A percentile compares a stretch with the other conserved stretches of the same genome.
Evolutionary conservation across 1,284 basidiomycete species (phyloP).

Genomic region (Retiboletus fuscus): DNA sequence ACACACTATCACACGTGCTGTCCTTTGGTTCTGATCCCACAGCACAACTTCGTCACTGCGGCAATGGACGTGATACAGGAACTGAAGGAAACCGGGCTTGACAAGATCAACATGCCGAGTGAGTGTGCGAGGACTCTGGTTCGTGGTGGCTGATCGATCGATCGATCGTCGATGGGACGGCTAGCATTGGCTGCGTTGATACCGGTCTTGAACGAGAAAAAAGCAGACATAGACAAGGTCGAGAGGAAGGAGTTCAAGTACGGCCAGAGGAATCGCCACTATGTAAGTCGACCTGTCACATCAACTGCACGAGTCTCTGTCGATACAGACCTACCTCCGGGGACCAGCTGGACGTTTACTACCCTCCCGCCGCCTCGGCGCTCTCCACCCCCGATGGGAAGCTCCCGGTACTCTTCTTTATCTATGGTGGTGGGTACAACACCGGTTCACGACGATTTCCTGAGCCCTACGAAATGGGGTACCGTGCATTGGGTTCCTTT

Average conservation of each 20-base stretch:
- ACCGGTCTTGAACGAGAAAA: conserved; percentile 56
- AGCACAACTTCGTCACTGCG: background rate
- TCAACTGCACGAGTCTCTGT: background rate
- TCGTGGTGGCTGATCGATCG: conserved; percentile 18
- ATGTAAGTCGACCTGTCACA: conserved; percentile 52
- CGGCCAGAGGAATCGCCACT: conserved; percentile 63
- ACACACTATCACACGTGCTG: background rate
- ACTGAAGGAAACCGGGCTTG: conserved; percentile 49
- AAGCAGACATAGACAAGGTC: conserved; percentile 54
- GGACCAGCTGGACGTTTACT: conserved; percentile 66
- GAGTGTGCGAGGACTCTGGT: conserved; percentile 33
- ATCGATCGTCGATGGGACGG: conserved; percentile 7
- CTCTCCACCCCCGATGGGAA: conserved; percentile 45
- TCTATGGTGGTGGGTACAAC: conserved; percentile 73
- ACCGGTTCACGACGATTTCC: conserved; percentile 60
- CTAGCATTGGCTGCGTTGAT: conserved; percentile 60
- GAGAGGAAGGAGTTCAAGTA: conserved; percentile 67
- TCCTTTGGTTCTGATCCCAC: background rate
- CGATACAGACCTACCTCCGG: background rate
- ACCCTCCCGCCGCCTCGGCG: conserved; percentile 53
- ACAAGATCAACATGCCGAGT: conserved; percentile 55
- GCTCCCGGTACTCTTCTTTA: conserved; percentile 67
- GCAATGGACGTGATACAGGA: conserved; percentile 50
- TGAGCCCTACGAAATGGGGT: conserved; percentile 61
- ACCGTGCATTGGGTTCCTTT: conserved; percentile 67